These are phyloP conservation scores for Phytophthora constricta DNA, from an alignment of 352 stramenopile genomes.

Conservation along the genomic window DNA sequence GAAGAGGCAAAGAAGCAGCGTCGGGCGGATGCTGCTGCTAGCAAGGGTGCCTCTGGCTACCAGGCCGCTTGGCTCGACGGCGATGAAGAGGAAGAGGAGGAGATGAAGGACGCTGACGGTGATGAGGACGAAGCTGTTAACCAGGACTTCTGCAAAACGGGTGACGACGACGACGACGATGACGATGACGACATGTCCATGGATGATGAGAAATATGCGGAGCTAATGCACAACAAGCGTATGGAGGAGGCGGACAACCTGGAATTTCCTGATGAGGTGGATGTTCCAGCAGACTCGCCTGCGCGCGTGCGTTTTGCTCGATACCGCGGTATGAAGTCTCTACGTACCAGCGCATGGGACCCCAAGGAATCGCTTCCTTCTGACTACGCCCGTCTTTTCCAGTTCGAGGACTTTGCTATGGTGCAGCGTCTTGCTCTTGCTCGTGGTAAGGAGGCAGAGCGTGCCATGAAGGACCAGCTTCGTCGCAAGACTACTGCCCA, in stretches of 20 bases:
- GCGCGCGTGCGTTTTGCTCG: constrained; percentile 81
- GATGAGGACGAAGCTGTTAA: constrained; percentile 53
- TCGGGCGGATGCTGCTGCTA: constrained; percentile 40
- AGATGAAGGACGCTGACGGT: constrained; percentile 76
- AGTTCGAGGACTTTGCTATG: constrained; percentile 96
- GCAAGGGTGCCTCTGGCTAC: constrained; percentile 91
- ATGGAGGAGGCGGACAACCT: constrained; percentile 93
- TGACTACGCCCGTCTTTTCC: constrained; percentile 97
- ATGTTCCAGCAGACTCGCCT: constrained; percentile 62
- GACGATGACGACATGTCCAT: constrained; percentile 80
- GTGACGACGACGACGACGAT: constrained; percentile 69
- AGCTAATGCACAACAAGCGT: constrained; percentile 79
- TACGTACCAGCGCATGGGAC: constrained; percentile 97
- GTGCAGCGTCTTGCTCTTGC: constrained; percentile 94
- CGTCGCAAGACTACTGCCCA: constrained; percentile 56
- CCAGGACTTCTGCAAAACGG: constrained; percentile 84
- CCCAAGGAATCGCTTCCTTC: constrained; percentile 98
- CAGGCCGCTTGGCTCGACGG: constrained; percentile 94
- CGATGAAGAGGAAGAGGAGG: constrained; percentile 69
- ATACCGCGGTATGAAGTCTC: constrained; percentile 97
- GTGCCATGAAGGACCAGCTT: constrained; percentile 69
- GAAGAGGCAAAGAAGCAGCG: constrained; percentile 68
- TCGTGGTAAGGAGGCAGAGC: constrained; percentile 76
- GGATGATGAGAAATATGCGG: constrained; percentile 74
- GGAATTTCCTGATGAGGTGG: constrained; percentile 96